Evolutionary conservation across 306 rosid genomes (phyloP).

Genomic region (Prinsepia uniflora): DNA sequence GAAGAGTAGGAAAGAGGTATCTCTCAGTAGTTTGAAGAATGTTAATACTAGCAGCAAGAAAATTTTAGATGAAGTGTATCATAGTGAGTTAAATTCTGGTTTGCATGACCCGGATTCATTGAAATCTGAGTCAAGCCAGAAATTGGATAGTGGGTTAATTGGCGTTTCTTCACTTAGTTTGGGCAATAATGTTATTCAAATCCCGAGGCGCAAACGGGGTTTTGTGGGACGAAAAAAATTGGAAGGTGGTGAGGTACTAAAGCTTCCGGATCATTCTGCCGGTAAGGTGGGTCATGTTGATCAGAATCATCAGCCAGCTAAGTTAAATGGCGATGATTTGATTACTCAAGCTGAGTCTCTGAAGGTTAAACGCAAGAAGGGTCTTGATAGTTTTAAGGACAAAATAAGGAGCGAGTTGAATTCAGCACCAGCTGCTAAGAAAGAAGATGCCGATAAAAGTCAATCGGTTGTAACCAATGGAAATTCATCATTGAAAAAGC

Average conservation of each 20-base stretch:
- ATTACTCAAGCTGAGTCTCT: conserved; percentile 18
- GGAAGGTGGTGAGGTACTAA: conserved; percentile 32
- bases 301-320: conserved; percentile 45
- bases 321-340: conserved; percentile 43
- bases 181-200: conserved; percentile 42
- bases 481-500: conserved; percentile 38
- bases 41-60: conserved; percentile 47
- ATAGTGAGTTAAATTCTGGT: conserved; percentile 38
- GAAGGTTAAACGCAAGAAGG: conserved; percentile 15
- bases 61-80: conserved; percentile 42
- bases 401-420: conserved; percentile 18
- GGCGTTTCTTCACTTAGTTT: conserved; percentile 44
- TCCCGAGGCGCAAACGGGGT: conserved; percentile 86
- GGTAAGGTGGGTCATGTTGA: conserved; percentile 35
- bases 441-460: conserved; percentile 22
- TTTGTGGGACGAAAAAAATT: conserved; percentile 66
- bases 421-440: conserved; percentile 18
- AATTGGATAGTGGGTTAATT: conserved; percentile 39
- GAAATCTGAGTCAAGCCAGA: conserved; percentile 43
- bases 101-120: conserved; percentile 33
- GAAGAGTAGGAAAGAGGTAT: conserved; percentile 61
- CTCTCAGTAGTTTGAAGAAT: conserved; percentile 72
- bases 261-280: conserved; percentile 36
- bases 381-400: conserved; percentile 26
- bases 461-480: conserved; percentile 51